A percentile compares a stretch with the other conserved stretches of the same genome.
These are phyloP conservation scores for Thamnidium elegans DNA, from an alignment of 192 early-diverging fungal genomes.

Conservation along the genomic window DNA sequence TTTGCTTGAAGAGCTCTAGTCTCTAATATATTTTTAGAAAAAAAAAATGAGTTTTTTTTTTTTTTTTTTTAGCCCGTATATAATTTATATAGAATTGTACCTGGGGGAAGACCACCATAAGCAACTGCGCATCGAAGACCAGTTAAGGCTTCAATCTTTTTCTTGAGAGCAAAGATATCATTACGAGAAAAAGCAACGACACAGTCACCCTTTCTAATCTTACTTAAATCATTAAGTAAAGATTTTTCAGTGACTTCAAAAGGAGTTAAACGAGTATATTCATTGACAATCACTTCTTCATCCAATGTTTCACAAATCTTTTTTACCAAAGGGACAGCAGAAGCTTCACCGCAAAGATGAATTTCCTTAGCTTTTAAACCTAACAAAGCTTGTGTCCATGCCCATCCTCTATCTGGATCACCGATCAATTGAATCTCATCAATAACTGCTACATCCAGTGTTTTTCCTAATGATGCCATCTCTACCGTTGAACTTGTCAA, in stretches of 20 bases:
- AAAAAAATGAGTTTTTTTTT: neutral
- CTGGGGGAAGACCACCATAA: conserved; percentile 91
- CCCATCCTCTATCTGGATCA: conserved; percentile 86
- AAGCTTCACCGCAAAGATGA: conserved; percentile 91
- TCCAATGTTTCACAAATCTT: conserved; percentile 65
- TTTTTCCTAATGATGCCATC: conserved; percentile 65
- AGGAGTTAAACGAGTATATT: conserved; percentile 75
- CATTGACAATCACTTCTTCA: conserved; percentile 76
- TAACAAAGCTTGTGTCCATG: conserved; percentile 89
- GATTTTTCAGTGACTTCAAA: conserved; percentile 55
- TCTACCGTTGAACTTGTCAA: conserved; percentile 84
- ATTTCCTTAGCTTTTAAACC: conserved; percentile 78
- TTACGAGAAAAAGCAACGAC: conserved; percentile 87
- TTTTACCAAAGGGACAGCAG: conserved; percentile 78
- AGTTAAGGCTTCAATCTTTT: conserved; percentile 70
- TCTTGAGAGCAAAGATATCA: conserved; percentile 76
- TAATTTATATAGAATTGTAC: conserved; percentile 23
- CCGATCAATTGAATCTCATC: conserved; percentile 98
- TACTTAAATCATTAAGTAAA: conserved; percentile 52
- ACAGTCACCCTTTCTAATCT: conserved; percentile 78
- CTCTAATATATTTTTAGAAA: conserved; percentile 42
- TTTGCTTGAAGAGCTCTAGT: conserved; percentile 83
- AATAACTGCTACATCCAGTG: conserved; percentile 82
- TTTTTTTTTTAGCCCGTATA: neutral
- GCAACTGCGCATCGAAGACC: conserved; percentile 82